A percentile compares a stretch with the other conserved stretches of the same genome.
phyloP scores from a whole-genome alignment of 192 early-diverging fungal species.

The Coemansia sp. region DNA sequence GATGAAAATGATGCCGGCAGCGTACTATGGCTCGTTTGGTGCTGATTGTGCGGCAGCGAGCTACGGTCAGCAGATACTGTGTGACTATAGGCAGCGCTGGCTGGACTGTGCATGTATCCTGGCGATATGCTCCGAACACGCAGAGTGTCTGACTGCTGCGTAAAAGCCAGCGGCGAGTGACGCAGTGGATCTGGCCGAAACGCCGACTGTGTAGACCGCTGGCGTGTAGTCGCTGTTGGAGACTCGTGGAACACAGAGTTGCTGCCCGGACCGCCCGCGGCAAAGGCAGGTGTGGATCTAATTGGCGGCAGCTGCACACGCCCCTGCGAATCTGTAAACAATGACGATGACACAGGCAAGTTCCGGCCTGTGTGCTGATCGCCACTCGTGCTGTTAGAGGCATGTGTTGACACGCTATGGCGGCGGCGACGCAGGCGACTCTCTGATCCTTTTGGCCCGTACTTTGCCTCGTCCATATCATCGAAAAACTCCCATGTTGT shows the following conservation, averaged over 20 bases:
- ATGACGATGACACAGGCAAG: constrained; percentile 5
- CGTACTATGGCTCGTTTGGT: not conserved
- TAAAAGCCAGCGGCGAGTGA: constrained; percentile 6
- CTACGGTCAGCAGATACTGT: constrained; percentile 8
- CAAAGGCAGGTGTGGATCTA: constrained; percentile 16
- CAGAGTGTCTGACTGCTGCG: not conserved
- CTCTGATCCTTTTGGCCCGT: constrained; percentile 11
- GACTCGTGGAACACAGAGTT: not conserved
- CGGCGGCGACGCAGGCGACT: not conserved
- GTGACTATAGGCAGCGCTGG: constrained; percentile 4
- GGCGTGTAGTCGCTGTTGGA: not conserved
- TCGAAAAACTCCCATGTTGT: constrained; percentile 53
- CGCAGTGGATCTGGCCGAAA: not conserved
- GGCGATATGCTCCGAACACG: constrained; percentile 13
- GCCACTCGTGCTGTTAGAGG: not conserved
- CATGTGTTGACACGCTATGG: constrained; percentile 8
- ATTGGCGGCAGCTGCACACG: constrained; percentile 47
- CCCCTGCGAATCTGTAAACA: constrained; percentile 36
- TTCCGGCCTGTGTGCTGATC: not conserved
- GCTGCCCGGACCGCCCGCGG: not conserved
- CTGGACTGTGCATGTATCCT: not conserved
- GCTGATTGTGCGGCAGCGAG: constrained; percentile 1
- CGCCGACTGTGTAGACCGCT: not conserved
- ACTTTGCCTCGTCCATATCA: constrained; percentile 48
- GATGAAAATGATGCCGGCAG: constrained; percentile 4